Base-by-base conservation (phyloP, 768 basidiomycete species). In the Auriscalpium microsporum region DNA sequence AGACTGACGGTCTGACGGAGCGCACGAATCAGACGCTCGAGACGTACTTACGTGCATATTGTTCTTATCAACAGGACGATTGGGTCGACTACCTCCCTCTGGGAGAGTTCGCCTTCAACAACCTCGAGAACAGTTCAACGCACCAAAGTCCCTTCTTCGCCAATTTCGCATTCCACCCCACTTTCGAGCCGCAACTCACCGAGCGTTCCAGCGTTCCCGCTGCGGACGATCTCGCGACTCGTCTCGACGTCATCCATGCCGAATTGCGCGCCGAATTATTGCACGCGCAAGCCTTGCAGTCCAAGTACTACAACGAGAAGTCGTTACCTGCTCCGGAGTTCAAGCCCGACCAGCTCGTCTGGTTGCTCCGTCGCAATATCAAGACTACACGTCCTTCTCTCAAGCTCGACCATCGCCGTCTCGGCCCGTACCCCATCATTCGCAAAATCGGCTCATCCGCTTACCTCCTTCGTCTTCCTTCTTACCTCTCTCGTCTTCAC, bases 101-200 rank as follows among this genome's bases (percentile, higher is more conserved):
- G 14, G 71, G 72, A 8, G 71, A 77, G 58, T 77, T 78, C 56
- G 58, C 65, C 0, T 73, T 68, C 63, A 78, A 78, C 58, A 74
- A 74, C 47, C 38, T 59, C 33, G 54, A 56, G 3, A 71, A 71
- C 50, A 35, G 65, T 2, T 68, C 73, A 1, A 75, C 72, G 37
- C 33, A 47, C 10, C 17, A 44, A 10, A 40, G 47, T 38, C 57
- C 56, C 40, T 50, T 53, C 54, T 45, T 23, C 56, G 42, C 56
- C 50, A 6, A 56, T 58, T 11, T 58, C 61, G 42, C 59, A 59
- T 54, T 49, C 59, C 8, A 58, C 55, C 45, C 23, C 52, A 19
- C 40, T 49, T 23, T 50, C 56, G 21, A 58, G 54, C 14, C 53
- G 57, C 16, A 56, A 57, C n/a, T 28, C 34, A 37, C 55, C 60